Base-by-base conservation (phyloP, 306 rosid genomes). In the Myrica gale region DNA sequence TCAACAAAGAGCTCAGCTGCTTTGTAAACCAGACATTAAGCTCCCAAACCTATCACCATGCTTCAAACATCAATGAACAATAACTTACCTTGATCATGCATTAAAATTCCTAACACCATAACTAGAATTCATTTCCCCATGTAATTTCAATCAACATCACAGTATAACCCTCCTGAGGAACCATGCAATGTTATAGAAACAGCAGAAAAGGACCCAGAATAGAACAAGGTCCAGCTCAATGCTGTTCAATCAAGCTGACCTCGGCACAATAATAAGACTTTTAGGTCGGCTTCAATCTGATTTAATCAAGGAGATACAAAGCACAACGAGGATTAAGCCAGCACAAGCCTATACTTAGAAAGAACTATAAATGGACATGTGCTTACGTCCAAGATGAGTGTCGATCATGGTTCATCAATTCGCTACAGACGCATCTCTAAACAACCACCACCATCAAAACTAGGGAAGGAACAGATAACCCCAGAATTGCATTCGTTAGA, bases 21-120 rank as follows among this genome's bases (percentile, higher is more conserved):
- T 61, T 54, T 47, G 42, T 69, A 72, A 48, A 74, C 77, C 71
- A 70, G 26, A 53, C 77, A 65, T 74, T 46, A 75, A 68, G 71
- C 77, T 68, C 77, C 85, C 57, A 56, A 75, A 68, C 66, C 75
- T 79, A 72, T 23, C 80, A 76, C 19, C 68, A 63, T 45, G 55
- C 66, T 79, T 76, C 67, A 77, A 51, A 65, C 17, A 13, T 39
- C 13, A 65, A 0, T 0, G 1, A 41, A 63, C 20, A 41, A 65
- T 1, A 63, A 20, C 21, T n/a, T 57, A 1, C 39, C 63, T 13
- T 8, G 5, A 2, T 20, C 1, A 21, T n/a, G 16, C 39, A 57
- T 21, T 21, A 20, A 21, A 57, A 57, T 57, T 57, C 63, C 63
- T 57, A 37, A 39, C 19, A 39, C 9, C 20, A 63, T 37, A 39